A percentile compares a stretch with the other conserved stretches of the same genome.
These are phyloP conservation scores for Verticillium klebahnii DNA, from an alignment of 2,329 filamentous ascomycete species.

Conservation along the genomic window DNA sequence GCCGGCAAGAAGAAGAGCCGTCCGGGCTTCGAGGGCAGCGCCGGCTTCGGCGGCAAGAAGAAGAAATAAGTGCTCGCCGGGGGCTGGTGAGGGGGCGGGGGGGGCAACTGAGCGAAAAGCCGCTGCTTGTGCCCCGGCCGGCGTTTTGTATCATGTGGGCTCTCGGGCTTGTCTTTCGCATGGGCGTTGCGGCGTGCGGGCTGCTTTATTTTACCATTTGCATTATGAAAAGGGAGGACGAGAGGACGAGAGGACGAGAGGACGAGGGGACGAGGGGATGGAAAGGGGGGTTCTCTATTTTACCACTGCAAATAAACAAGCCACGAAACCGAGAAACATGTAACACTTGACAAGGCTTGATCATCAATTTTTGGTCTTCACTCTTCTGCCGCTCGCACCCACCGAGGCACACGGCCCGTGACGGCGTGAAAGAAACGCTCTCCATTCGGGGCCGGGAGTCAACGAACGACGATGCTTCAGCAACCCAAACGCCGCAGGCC, in stretches of 20 bases:
- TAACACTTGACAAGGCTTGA: neutral
- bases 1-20: constrained; percentile 30
- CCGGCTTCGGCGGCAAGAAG: constrained; percentile 51
- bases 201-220: neutral
- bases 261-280: too few relatives aligned
- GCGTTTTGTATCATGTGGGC: neutral
- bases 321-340: neutral
- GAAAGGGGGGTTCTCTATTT: too few relatives aligned
- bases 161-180: constrained; percentile 1
- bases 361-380: neutral
- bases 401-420: too few relatives aligned
- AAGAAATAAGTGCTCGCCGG: constrained; percentile 17
- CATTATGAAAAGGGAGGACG: neutral
- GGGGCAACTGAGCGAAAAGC: neutral
- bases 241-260: too few relatives aligned
- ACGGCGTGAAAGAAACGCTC: neutral
- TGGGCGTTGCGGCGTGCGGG: constrained; percentile 3
- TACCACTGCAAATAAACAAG: neutral
- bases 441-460: neutral
- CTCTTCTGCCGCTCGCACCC: too few relatives aligned
- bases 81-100: too few relatives aligned
- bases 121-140: too few relatives aligned
- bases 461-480: neutral
- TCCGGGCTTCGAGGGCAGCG: constrained; percentile 64
- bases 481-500: neutral